Conservation (phyloP, 257 asterid species). For the Striga asiatica region DNA sequence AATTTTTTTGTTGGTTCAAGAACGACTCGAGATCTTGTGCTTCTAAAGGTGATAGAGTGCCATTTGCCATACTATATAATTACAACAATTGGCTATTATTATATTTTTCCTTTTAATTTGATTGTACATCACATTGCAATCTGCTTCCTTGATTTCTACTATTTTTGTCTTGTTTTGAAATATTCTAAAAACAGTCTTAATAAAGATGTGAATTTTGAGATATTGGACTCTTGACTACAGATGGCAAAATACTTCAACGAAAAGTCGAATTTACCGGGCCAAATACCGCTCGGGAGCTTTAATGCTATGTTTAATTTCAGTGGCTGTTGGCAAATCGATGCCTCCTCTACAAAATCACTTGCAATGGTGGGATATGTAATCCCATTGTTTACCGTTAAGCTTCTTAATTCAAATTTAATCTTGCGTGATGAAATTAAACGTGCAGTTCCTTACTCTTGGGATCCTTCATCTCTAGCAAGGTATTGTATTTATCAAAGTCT, state of each 20-base stretch:
- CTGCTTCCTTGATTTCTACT: no score
- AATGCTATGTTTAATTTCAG: constrained; percentile 98
- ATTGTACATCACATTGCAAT: no score
- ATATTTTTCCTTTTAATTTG: no score
- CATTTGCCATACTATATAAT: no score
- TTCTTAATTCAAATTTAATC: constrained; percentile 38
- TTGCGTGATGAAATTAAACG: constrained; percentile 65
- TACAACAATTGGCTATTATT: no score
- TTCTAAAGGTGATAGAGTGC: no score
- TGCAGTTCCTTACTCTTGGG: constrained; percentile 96
- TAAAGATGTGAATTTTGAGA: no score
- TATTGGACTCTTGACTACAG: constrained; percentile 40
- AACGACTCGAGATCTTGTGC: no score
- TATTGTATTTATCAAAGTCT: constrained; percentile 19
- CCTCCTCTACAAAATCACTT: constrained; percentile 85
- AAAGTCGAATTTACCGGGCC: constrained; percentile 53
- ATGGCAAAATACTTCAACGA: constrained; percentile 86
- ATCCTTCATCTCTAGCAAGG: constrained; percentile 94
- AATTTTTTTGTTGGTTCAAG: no score
- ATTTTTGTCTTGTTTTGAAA: no score
- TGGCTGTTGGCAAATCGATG: constrained; percentile 89
- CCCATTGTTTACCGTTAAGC: constrained; percentile 46
- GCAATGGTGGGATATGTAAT: constrained; percentile 74
- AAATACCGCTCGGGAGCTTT: constrained; percentile 85
- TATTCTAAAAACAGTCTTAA: no score